Base-by-base conservation (phyloP, 306 rosid genomes). In the Argentina anserina region DNA sequence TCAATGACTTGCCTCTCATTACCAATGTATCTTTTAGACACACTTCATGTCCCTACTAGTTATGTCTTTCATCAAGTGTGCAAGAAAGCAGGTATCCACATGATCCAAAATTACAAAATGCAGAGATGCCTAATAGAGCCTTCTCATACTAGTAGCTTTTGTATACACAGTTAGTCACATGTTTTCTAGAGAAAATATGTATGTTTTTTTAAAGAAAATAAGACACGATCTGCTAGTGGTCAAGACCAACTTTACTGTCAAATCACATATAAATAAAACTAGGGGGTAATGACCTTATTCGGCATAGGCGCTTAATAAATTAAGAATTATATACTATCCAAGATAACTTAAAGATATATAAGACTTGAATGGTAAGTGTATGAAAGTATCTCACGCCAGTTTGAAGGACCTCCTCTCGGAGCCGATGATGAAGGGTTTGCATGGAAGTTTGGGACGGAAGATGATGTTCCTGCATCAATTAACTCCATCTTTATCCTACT, bases 351-450 rank as follows among this genome's bases (percentile, higher is more conserved):
- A 14, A 41, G 29, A 28, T 42, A 58, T 42, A 41, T 28, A 18
- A 56, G 67, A 18, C 67, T 17, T 28, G 13, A 56, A 28, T 4
- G 29, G 40, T 25, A 70, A 79, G 74, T 36, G 76, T 85, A 58
- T 71, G 53, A 20, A 73, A 78, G 74, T 33, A 76, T 85, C 99
- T 86, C 81, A 95, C 97, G 86, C 73, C 74, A 78, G 45, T 78
- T 83, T 67, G 91, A 87, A 74, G 75, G 87, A 70, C 87, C 90
- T 79, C 82, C 80, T 72, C 81, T 88, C 39, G 92, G 82, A 34
- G 86, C 76, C 13, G 93, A 82, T 20, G 99, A 79, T 55, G 92
- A 84, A 13, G 88, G 75, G 47, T 80, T 72, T 0, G 88, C 47
- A 59, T 78, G 83, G 73, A 75, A 67, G 65, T 74, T 85, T 46